Evolutionary conservation across 2,329 filamentous ascomycete genomes (phyloP), one percentile per base, ranked within the genome.

Genomic region (Cytospora paraplurivora): DNA sequence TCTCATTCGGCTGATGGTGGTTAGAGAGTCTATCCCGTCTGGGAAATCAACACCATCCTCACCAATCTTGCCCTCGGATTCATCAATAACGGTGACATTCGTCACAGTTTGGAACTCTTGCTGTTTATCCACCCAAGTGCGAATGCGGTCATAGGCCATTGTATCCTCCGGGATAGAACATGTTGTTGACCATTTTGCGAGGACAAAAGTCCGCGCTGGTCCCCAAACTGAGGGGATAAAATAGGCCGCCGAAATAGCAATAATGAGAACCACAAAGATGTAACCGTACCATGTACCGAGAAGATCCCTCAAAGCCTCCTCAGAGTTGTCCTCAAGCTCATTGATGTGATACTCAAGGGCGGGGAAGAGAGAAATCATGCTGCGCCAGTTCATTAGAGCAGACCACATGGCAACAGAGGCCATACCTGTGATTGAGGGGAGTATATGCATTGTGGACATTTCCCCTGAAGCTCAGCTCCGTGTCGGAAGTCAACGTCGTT

Each of bases 381-480:
- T 62, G 35, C 56, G 60, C 63, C 63, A 65, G 21, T 65, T 65
- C 55, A 62, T 62, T 49, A 59, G 27, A 27, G 27, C 27, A 27
- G 27, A 27, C 27, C 27, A 27, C 27, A 27, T 27, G 27, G 35
- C 12, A 37, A 37, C 35, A 37, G 35, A 10, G 35, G 35, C 35
- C 35, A 37, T 27, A 27, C 27, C 27, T 27, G 27, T 27, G 27
- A 27, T 2, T 27, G 27, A 27, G 27, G 2, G 27, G 27, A 27
- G 27, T 27, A 27, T 27, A 27, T 27, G 27, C 27, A 27, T 27
- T 27, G 27, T 27, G 27, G 27, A 27, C 27, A 3, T 27, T 2
- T 27, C 27, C 27, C 27, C 27, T 27, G 27, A 27, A 27, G 27
- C 27, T 27, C 27, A 27, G 27, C 27, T 27, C 27, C 2, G 4